Percentiles rank a stretch among this genome's conserved stretches.
These are phyloP conservation scores for Dioscorea dumetorum DNA, from an alignment of 106 monocot species.

Conservation along the genomic window DNA sequence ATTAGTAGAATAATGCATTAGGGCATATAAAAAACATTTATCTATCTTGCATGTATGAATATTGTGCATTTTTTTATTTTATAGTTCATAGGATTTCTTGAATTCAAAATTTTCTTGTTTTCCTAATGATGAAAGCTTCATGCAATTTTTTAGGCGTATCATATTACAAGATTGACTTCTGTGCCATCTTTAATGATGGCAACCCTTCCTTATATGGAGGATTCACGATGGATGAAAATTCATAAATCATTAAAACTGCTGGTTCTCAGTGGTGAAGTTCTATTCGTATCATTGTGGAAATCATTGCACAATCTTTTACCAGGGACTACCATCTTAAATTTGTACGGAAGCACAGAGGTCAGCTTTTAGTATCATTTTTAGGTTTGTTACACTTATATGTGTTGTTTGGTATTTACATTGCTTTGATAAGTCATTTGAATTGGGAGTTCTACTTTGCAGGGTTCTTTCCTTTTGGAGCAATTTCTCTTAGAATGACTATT, in stretches of 20 bases:
- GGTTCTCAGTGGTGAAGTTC: slow-evolving; percentile 79
- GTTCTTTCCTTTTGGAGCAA: neutral
- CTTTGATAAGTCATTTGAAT: too few species aligned
- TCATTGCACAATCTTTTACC: slow-evolving; percentile 48
- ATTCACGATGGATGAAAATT: slow-evolving; percentile 11
- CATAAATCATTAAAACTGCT: slow-evolving; percentile 57
- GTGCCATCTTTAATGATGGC: slow-evolving; percentile 69
- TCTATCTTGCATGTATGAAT: too few species aligned
- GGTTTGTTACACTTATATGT: slow-evolving; percentile 4
- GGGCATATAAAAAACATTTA: too few species aligned
- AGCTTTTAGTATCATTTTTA: slow-evolving; percentile 22
- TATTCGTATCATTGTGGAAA: slow-evolving; percentile 71
- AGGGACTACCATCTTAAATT: slow-evolving; percentile 66
- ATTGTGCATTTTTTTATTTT: too few species aligned
- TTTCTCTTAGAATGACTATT: neutral
- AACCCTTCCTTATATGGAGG: slow-evolving; percentile 34
- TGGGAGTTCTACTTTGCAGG: neutral
- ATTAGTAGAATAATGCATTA: too few species aligned
- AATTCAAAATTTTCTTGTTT: too few species aligned
- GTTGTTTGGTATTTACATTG: too few species aligned
- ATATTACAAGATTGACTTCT: slow-evolving; percentile 62
- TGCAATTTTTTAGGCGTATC: slow-evolving; percentile 50
- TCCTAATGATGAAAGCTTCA: too few species aligned
- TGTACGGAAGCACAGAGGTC: slow-evolving; percentile 98
- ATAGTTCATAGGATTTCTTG: too few species aligned